Evolutionary conservation across 2,329 filamentous ascomycete species (phyloP), one percentile per base, ranked within the genome.

Genomic region (Sarocladiaceae sp.): DNA sequence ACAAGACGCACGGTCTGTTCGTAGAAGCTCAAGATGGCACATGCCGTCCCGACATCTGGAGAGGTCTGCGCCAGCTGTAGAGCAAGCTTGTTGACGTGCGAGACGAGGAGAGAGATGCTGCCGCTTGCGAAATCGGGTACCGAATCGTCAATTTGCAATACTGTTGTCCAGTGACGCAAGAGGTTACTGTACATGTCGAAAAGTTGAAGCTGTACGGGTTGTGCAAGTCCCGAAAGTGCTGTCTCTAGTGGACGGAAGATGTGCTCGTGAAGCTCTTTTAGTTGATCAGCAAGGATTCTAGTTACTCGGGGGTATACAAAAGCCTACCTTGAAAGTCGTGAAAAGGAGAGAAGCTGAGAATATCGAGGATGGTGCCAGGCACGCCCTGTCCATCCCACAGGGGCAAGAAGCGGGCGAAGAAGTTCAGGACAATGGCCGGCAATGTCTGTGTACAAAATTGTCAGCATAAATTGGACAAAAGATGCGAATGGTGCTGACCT

Each of bases 11-110:
- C 73, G 5, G 79, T 70, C 44, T 75, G 67, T 50, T 83, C 77
- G 60, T 85, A 87, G 62, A 91, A 89, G 57, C 82, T 79, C 26
- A 86, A 72, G 13, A 89, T 69, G 16, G 73, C 66, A 6, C 80
- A 78, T 29, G 74, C 63, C 2, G 73, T 70, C 2, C 65, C 53
- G 4, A 67, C 50, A 5, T 58, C 58, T 7, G 66, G 58, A 2
- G 64, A 64, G 43, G 70, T 70, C 61, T 86, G 82, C 6, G 80
- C 60, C 7, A 85, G 62, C 1, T 79, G 76, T 3, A 84, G 68
- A 33, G 74, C 66, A 15, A 88, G 70, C 4, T 67, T 60, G 62
- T 78, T 72, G 59, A 73, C 67, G 51, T 77, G 72, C 54, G 62
- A 52, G 55, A 72, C 54, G 44, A 80, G 57, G 33, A 64, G 53